Conservation (phyloP, 148 eudicot genomes). For the Chenopodium quinoa region DNA sequence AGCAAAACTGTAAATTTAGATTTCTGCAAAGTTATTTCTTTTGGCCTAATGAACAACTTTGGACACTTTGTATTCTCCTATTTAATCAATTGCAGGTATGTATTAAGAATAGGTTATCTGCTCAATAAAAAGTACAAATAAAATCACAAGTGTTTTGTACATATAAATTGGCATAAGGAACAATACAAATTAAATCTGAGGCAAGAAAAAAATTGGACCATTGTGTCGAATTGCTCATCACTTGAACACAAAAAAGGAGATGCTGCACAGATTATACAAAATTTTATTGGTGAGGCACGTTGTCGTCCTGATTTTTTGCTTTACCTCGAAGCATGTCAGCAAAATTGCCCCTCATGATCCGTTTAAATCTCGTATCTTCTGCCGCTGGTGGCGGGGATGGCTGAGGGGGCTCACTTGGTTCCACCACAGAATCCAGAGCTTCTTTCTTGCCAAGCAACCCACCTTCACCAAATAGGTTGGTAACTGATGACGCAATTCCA, state of each 20-base stretch:
- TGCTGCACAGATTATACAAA: background rate
- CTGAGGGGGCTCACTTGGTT: conserved; percentile 43
- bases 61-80: background rate
- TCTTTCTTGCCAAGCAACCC: conserved; percentile 83
- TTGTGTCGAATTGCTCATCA: background rate
- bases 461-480: conserved; percentile 73
- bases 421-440: conserved; percentile 35
- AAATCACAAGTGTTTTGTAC: background rate
- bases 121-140: background rate
- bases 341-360: conserved; percentile 92
- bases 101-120: background rate
- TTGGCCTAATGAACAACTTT: background rate
- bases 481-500: conserved; percentile 77
- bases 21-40: background rate
- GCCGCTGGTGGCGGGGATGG: conserved; percentile 38
- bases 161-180: background rate
- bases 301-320: conserved; percentile 48
- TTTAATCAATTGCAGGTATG: background rate
- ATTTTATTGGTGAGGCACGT: conserved; percentile 34
- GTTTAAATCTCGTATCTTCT: conserved; percentile 81
- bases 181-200: background rate
- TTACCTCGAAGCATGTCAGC: conserved; percentile 79
- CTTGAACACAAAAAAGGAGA: background rate
- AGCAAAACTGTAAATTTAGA: background rate
- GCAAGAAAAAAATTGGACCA: background rate